Evolutionary conservation across 257 asterid species (phyloP).

Genomic region (Osmanthus fragrans): DNA sequence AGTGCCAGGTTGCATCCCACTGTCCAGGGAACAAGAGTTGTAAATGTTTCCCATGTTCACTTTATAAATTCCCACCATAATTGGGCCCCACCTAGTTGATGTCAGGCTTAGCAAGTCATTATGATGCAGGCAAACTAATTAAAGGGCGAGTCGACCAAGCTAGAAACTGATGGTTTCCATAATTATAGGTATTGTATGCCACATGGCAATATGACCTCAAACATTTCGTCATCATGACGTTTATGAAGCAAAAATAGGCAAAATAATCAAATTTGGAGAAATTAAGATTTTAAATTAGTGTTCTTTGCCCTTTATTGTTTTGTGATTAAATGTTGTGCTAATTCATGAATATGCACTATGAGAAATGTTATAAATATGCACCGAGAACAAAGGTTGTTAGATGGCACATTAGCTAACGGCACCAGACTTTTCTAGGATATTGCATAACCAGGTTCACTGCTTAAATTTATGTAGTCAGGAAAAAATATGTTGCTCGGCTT

Average conservation of each 20-base stretch:
- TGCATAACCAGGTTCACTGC: not conserved
- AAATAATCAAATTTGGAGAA: not conserved
- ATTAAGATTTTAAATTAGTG: not conserved
- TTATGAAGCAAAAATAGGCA: not conserved
- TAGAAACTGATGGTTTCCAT: not conserved
- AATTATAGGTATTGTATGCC: not conserved
- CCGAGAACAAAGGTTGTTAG: not conserved
- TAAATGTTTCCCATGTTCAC: not conserved
- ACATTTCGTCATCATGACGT: not conserved
- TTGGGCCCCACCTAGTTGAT: not conserved
- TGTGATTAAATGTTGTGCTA: too few relatives aligned
- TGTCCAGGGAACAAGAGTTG: not conserved
- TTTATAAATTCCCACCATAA: not conserved
- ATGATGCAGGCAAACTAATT: not conserved
- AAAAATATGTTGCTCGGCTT: not conserved
- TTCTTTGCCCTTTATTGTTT: not conserved
- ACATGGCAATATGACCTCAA: not conserved
- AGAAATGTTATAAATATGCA: not conserved
- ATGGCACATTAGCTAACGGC: not conserved
- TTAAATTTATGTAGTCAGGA: not conserved
- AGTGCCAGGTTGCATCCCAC: conserved; percentile 22
- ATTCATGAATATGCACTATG: too few relatives aligned
- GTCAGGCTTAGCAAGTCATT: not conserved
- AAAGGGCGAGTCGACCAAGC: not conserved
- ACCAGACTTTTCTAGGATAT: not conserved